A percentile compares a stretch with the other conserved stretches of the same genome.
Evolutionary conservation across 1,284 basidiomycete genomes (phyloP).

Genomic region (Leccinum pachyderme): DNA sequence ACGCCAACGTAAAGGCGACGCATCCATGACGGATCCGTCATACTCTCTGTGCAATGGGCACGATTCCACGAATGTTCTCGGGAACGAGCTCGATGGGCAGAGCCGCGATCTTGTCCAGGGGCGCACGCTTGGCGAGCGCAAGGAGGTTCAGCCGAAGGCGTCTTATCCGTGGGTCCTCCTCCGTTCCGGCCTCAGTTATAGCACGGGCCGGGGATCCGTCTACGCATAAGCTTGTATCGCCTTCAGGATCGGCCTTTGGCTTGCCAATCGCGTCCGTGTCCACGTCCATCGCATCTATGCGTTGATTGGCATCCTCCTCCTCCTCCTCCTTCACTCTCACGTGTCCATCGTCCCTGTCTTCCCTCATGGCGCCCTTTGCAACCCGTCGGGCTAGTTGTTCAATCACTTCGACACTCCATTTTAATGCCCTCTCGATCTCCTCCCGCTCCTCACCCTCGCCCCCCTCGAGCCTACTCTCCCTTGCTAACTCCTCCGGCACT

Average conservation of each 20-base stretch:
- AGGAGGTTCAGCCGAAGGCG: constrained; percentile 66
- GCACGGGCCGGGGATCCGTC: constrained; percentile 2
- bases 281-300: constrained; percentile 2
- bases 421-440: constrained; percentile 35
- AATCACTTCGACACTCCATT: constrained; percentile 18
- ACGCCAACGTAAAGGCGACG: not conserved
- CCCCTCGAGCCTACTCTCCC: constrained; percentile 46
- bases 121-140: constrained; percentile 70
- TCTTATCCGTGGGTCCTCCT: constrained; percentile 51
- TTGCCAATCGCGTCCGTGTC: constrained; percentile 9
- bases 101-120: constrained; percentile 64
- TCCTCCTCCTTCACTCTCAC: constrained; percentile 29
- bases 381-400: constrained; percentile 22
- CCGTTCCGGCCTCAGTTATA: not conserved
- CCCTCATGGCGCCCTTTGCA: constrained; percentile 10
- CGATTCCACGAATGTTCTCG: constrained; percentile 58
- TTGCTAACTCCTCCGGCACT: constrained; percentile 59
- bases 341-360: constrained; percentile 41
- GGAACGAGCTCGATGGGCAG: constrained; percentile 66
- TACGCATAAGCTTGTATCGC: not conserved
- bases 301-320: constrained; percentile 3
- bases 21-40: not conserved
- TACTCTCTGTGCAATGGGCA: constrained; percentile 38
- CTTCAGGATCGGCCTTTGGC: constrained; percentile 1
- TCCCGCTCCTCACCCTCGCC: constrained; percentile 15